Evolutionary conservation across 495 filamentous ascomycete genomes (phyloP), one percentile per base, ranked within the genome.

Genomic region (Penicillium chermesinum): DNA sequence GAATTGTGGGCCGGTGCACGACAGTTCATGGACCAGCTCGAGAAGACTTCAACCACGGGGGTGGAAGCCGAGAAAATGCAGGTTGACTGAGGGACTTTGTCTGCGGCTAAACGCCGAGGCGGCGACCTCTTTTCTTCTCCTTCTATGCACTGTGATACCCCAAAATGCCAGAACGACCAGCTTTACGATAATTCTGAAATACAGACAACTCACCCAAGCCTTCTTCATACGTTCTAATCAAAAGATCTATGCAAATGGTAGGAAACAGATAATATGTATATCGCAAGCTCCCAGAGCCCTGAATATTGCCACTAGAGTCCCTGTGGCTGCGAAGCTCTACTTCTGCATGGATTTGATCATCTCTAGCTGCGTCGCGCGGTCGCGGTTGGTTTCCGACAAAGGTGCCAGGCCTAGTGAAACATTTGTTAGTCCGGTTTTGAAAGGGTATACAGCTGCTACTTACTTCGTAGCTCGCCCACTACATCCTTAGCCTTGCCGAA

Each of bases 401-500:
- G 86, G 79, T 30, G 79, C 79, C 52, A 96, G 80, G 50, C 80
- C 83, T 86, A 50, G n/a, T 38, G 35, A 34, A 40, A 14, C n/a
- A 16, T 20, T 21, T 16, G 35, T 46, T 18, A 46, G 44, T 21
- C 36, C 18, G 8, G 42, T 16, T 8, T 40, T 44, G 22, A 7
- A 57, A 15, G n/a, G 39, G 16, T 3, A 30, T 50, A 7, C 37
- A 32, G 9, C 15, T 16, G 25, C 16, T 47, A 55, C 80, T 66
- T 75, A 86, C 93, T 97, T 61, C 93, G 78, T 62, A 99, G 75
- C 64, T 97, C 91, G 25, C 91, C 93, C n/a, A 99, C 91, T 2
- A 99, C 89, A 68, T 99, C 93, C 77, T 91, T 96, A 9, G 93
- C 93, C 75, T 99, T 99, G 51, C 93, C 93, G 67, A 99, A 99